A percentile compares a stretch with the other conserved stretches of the same genome.
These are phyloP conservation scores for Linum usitatissimum DNA, from an alignment of 345 rosid species.

Conservation along the genomic window DNA sequence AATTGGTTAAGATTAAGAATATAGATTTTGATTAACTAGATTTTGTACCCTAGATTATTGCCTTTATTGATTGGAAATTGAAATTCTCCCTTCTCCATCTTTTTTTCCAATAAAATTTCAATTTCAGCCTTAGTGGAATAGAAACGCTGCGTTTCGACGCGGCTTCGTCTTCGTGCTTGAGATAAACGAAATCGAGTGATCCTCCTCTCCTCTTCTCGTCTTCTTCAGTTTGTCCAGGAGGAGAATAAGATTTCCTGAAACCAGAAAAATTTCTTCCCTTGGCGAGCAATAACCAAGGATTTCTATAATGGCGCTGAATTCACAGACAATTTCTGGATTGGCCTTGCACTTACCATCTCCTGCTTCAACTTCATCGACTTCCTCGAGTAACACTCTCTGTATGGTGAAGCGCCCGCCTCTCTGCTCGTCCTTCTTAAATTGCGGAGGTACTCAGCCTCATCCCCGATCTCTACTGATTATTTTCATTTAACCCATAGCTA, in stretches of 20 bases:
- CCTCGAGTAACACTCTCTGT: neutral
- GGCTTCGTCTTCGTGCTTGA: neutral
- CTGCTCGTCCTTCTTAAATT: neutral
- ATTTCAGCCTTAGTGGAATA: too few species aligned
- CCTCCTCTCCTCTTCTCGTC: neutral
- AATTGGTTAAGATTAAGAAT: too few species aligned
- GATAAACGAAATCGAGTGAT: neutral
- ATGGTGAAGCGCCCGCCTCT: conserved; percentile 5
- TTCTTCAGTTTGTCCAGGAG: neutral
- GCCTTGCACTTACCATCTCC: neutral
- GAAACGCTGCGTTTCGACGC: neutral
- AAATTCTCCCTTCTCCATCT: too few species aligned
- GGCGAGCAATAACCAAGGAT: neutral
- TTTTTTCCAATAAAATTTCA: too few species aligned
- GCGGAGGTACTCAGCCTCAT: neutral
- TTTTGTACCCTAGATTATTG: too few species aligned
- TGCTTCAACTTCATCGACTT: neutral
- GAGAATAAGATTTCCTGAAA: neutral
- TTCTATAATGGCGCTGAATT: neutral
- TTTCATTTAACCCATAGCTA: too few species aligned
- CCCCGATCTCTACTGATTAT: neutral
- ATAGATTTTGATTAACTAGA: too few species aligned
- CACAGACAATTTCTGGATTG: neutral
- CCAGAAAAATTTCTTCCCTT: neutral
- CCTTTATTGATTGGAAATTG: too few species aligned